A percentile compares a stretch with the other conserved stretches of the same genome.
Conservation (phyloP, 257 asterid species). For the Solanum ahanhuiri region DNA sequence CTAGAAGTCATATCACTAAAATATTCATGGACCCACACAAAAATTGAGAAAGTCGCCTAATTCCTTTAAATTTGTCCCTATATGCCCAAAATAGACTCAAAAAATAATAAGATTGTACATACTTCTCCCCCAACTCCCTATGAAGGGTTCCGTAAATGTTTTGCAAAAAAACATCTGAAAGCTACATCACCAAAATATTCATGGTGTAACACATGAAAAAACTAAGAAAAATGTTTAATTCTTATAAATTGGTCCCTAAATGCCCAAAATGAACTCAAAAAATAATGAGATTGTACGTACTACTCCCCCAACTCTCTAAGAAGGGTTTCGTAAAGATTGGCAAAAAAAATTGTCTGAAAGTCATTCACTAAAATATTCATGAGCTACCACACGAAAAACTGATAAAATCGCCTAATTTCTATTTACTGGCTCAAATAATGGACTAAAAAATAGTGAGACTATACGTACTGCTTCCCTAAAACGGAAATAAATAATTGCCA, state of each 20-base stretch:
- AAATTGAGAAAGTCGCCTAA: not conserved
- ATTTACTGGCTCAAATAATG: too few species aligned
- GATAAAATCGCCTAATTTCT: too few species aligned
- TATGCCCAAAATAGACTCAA: not conserved
- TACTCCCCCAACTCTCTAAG: not conserved
- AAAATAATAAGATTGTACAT: not conserved
- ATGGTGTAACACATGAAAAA: too few species aligned
- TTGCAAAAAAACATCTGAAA: too few species aligned
- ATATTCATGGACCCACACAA: not conserved
- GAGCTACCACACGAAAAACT: not conserved
- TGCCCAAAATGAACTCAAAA: not conserved
- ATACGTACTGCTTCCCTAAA: too few species aligned
- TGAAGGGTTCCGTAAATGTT: not conserved
- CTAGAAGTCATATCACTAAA: not conserved
- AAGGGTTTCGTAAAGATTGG: not conserved
- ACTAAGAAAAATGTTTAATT: not conserved
- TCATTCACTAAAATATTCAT: not conserved
- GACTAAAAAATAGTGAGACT: too few species aligned
- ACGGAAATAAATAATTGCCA: not conserved
- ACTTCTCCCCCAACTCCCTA: not conserved
- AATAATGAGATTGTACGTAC: too few species aligned
- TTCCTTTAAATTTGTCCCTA: not conserved
- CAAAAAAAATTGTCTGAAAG: not conserved
- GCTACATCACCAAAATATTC: not conserved
- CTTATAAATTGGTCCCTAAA: not conserved